These are phyloP conservation scores for Eutrema salsugineum DNA, from an alignment of 441 rosid genomes.

Conservation along the genomic window DNA sequence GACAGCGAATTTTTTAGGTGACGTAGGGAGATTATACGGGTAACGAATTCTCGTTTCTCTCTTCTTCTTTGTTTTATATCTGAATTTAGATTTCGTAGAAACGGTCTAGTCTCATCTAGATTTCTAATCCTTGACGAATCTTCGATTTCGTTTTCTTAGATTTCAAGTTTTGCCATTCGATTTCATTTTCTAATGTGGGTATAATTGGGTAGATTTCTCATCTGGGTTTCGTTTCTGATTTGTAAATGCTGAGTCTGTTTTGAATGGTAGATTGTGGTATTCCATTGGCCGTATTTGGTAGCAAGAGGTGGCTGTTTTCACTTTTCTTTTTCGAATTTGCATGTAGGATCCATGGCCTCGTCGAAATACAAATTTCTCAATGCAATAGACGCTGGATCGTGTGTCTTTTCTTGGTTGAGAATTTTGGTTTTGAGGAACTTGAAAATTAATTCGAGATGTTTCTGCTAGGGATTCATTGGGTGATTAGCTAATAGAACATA, in stretches of 20 bases:
- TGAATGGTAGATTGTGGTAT: neutral
- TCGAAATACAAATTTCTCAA: neutral
- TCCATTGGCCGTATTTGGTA: neutral
- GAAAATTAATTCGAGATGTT: neutral
- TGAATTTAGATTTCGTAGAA: neutral
- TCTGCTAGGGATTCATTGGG: neutral
- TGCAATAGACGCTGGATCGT: neutral
- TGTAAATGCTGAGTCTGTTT: neutral
- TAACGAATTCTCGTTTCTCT: neutral
- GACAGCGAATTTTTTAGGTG: slow-evolving; percentile 12
- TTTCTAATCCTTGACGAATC: neutral
- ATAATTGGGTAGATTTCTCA: neutral
- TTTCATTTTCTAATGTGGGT: neutral
- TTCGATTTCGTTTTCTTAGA: neutral
- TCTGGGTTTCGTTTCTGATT: slow-evolving; percentile 1
- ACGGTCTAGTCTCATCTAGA: neutral
- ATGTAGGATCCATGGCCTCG: slow-evolving; percentile 12
- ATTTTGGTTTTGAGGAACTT: neutral
- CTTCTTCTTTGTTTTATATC: neutral
- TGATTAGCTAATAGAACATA: neutral
- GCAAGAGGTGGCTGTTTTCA: neutral
- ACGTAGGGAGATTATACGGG: slow-evolving; percentile 11
- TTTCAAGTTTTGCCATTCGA: neutral
- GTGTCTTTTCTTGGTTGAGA: neutral
- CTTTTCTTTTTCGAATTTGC: neutral